Conservation (phyloP, 208 protist species). For the Trypanosoma boissoni region DNA sequence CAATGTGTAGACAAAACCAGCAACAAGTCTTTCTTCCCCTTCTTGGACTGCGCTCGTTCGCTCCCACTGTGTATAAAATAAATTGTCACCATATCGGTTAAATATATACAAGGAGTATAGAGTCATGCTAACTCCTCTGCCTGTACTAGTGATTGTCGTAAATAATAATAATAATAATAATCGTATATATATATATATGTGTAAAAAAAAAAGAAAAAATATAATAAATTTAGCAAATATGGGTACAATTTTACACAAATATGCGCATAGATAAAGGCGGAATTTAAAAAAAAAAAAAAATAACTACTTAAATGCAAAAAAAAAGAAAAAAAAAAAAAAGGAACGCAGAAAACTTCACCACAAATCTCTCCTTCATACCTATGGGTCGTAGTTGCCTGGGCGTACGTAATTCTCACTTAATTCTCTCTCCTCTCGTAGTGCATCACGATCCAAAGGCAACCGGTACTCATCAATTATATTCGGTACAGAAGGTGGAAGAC, state of each 20-base stretch:
- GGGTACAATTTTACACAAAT: no score
- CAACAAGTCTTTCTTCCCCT: conserved; percentile 78
- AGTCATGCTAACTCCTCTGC: conserved; percentile 40
- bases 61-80: conserved; percentile 84
- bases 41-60: conserved; percentile 63
- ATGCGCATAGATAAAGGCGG: no score
- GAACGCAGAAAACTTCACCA: neutral
- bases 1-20: conserved; percentile 85
- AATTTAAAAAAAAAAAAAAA: neutral
- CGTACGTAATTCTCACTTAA: conserved; percentile 45
- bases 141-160: neutral
- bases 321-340: conserved; percentile 7
- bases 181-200: conserved; percentile 1
- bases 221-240: no score
- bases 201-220: conserved; percentile 1
- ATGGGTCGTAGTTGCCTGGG: conserved; percentile 48
- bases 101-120: conserved; percentile 87
- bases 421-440: conserved; percentile 58
- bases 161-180: conserved; percentile 10
- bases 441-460: conserved; percentile 70
- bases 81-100: conserved; percentile 85
- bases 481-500: conserved; percentile 71
- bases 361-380: neutral
- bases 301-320: conserved; percentile 17
- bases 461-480: conserved; percentile 91